Base-by-base conservation (phyloP, 441 rosid genomes). In the Kokia cookei region DNA sequence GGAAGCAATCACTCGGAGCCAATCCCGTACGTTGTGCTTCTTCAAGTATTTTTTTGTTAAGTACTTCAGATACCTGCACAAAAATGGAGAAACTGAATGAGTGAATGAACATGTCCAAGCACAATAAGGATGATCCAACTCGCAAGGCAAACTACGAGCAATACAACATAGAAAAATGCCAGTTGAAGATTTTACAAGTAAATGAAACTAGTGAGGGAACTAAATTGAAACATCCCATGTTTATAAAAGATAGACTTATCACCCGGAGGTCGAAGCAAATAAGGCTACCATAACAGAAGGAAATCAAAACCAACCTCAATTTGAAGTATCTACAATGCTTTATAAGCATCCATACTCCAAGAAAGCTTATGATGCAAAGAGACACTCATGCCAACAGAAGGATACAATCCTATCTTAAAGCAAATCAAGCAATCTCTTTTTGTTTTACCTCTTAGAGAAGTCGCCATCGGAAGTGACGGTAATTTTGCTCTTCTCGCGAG, bases 1-100 rank as follows among this genome's bases (percentile, higher is more conserved):
- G 1, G 91, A 84, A 4, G 94, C 88, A 77, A 90, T 88, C 75
- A 88, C 94, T 69, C 92, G 81, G 26, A 88, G 91, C 94, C 94
- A 90, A 79, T 90, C 94, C 15, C 91, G 78, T 27, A 88, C 94
- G 27, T 90, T 88, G 75, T 90, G 94, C 74, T 90, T 87, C 90
- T 90, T 90, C 62, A 88, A 53, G 77, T 87, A 88, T 81, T 87
- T 90, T 88, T 90, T 90, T 1, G 91, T 88, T 86, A 87, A 82
- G 77, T 86, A 90, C 84, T 90, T 90, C 13, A 88, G 73, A 75
- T 86, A 87, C 84, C 94, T 88, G 17, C 17, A 73, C 63, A 45
- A n/a, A 17, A 40, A 9, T 13, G 54, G 42, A 26, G 14, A 35
- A 37, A 48, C 40, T 37, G 2, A 51, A 2, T 1, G 2, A 37